These are phyloP conservation scores for Microdochium paspali DNA, from an alignment of 2,329 filamentous ascomycete genomes.

Conservation along the genomic window DNA sequence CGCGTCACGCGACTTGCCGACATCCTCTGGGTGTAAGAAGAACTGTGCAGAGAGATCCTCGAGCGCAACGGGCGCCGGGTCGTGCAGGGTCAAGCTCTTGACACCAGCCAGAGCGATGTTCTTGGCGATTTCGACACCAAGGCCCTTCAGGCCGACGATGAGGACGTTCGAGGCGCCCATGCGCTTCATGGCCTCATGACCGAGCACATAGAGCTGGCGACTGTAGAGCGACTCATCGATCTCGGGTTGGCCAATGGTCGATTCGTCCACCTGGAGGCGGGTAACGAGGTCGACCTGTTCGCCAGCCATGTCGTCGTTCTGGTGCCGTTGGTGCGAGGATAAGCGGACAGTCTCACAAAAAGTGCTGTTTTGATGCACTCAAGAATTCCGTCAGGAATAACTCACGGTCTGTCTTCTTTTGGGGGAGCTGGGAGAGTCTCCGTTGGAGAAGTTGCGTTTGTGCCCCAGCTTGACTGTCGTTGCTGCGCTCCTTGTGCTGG, in stretches of 20 bases:
- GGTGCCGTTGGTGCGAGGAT: conserved; percentile 5
- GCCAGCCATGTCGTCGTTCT: conserved; percentile 39
- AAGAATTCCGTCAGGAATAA: too few species aligned
- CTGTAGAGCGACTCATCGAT: conserved; percentile 70
- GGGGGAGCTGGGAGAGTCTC: conserved; percentile 44
- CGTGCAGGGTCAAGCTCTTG: conserved; percentile 90
- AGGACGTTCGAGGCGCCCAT: conserved; percentile 96
- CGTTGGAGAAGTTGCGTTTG: conserved; percentile 45
- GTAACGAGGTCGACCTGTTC: conserved; percentile 53
- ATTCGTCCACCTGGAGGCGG: conserved; percentile 56
- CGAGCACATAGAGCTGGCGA: conserved; percentile 62
- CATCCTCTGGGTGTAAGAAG: conserved; percentile 80
- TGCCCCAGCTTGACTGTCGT: conserved; percentile 48
- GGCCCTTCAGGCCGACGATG: conserved; percentile 80
- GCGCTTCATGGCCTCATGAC: conserved; percentile 89
- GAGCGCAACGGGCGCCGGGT: conserved; percentile 75
- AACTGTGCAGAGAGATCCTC: conserved; percentile 94
- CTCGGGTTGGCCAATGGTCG: conserved; percentile 43
- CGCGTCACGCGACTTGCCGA: conserved; percentile 83
- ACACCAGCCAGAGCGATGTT: conserved; percentile 97
- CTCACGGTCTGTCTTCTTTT: conserved; percentile 56
- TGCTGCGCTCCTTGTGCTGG: not conserved
- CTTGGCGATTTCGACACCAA: conserved; percentile 97
- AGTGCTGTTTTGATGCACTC: not conserved
- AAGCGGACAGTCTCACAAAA: conserved; percentile 2